phyloP scores from a whole-genome alignment of 1,284 basidiomycete species.

The Stygiomarasmius scandens region DNA sequence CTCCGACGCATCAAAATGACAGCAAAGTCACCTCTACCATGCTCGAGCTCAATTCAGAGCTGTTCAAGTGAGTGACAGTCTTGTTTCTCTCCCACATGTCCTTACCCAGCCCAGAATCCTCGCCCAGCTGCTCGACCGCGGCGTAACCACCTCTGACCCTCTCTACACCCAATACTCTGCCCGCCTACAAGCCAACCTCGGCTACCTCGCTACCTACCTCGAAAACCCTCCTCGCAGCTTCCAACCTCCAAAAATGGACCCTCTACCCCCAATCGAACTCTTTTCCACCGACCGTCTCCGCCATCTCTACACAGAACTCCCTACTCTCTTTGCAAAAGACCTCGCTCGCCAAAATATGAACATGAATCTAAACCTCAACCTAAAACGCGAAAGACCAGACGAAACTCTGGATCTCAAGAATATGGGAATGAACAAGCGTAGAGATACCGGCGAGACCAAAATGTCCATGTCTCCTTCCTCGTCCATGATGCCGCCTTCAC shows the following conservation, averaged over 20 bases:
- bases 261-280: constrained; percentile 56
- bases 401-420: constrained; percentile 36
- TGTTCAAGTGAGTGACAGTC: constrained; percentile 57
- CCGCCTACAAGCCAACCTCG: constrained; percentile 66
- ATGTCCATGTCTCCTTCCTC: constrained; percentile 26
- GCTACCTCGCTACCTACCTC: constrained; percentile 65
- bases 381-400: constrained; percentile 68
- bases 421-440: constrained; percentile 55
- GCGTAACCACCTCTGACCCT: constrained; percentile 49
- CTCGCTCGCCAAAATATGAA: constrained; percentile 41
- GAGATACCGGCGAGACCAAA: constrained; percentile 69
- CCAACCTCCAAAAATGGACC: constrained; percentile 53
- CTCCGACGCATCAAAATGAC: constrained; percentile 10
- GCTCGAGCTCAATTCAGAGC: constrained; percentile 65
- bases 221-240: constrained; percentile 43
- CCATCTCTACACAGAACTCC: constrained; percentile 63
- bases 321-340: constrained; percentile 64
- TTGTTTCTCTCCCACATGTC: constrained; percentile 11
- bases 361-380: constrained; percentile 19
- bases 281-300: constrained; percentile 58
- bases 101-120: constrained; percentile 44
- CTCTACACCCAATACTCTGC: constrained; percentile 59
- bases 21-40: constrained; percentile 57
- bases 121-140: constrained; percentile 57
- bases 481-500: constrained; percentile 36